These are phyloP conservation scores for Cicer judaicum DNA, from an alignment of 306 rosid species.

Conservation along the genomic window DNA sequence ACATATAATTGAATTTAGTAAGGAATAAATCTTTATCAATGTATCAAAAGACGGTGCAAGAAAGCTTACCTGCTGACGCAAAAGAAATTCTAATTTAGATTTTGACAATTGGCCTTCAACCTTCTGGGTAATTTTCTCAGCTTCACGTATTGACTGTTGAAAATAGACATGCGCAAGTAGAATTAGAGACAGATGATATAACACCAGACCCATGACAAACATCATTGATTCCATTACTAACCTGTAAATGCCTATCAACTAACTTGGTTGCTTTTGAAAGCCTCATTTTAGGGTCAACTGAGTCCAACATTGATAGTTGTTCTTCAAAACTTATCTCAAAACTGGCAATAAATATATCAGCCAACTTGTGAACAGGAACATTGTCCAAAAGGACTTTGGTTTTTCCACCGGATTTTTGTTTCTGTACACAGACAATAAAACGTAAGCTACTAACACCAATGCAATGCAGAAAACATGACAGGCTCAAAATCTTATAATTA, in stretches of 20 bases:
- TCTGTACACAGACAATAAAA: conserved; percentile 61
- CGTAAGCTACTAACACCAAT: conserved; percentile 35
- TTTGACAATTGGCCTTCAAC: conserved; percentile 98
- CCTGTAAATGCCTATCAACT: conserved; percentile 98
- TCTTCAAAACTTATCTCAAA: conserved; percentile 99
- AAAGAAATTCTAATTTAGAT: conserved; percentile 95
- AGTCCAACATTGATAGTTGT: conserved; percentile 90
- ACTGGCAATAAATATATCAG: conserved; percentile 98
- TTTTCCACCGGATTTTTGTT: conserved; percentile 97
- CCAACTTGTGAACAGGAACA: conserved; percentile 96
- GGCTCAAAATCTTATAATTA: conserved; percentile 23
- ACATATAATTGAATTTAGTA: conserved; percentile 21
- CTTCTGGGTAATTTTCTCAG: conserved; percentile 98
- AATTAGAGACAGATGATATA: conserved; percentile 41
- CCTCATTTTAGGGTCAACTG: conserved; percentile 89
- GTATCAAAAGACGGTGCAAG: conserved; percentile 28
- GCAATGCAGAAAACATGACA: conserved; percentile 23
- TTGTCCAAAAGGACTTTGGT: conserved; percentile 96
- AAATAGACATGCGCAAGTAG: conserved; percentile 45
- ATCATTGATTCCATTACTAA: conserved; percentile 43
- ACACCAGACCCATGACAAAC: conserved; percentile 35
- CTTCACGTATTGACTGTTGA: conserved; percentile 94
- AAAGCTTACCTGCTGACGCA: conserved; percentile 93
- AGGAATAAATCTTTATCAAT: conserved; percentile 15
- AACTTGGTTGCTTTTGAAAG: conserved; percentile 97